Evolutionary conservation across 2,329 filamentous ascomycete genomes (phyloP).

Genomic region (Polychaeton citri): DNA sequence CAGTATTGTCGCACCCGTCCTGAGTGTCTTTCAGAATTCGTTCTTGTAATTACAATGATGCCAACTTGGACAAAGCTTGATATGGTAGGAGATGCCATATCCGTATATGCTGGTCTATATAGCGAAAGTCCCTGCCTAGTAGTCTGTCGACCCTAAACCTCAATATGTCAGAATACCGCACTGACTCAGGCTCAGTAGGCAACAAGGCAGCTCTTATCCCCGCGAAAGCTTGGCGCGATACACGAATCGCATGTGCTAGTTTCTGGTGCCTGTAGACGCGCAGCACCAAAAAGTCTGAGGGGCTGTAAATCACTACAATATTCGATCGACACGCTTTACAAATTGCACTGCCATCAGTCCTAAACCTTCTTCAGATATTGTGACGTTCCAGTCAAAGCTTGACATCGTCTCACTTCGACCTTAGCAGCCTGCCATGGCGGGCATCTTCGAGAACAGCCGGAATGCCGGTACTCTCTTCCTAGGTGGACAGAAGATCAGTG

Average conservation of each 20-base stretch:
- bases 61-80: too few species aligned
- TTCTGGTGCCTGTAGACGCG: background rate
- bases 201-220: too few species aligned
- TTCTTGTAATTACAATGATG: too few species aligned
- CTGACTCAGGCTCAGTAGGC: too few species aligned
- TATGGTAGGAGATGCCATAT: too few species aligned
- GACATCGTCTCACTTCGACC: background rate
- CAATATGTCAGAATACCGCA: too few species aligned
- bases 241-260: background rate
- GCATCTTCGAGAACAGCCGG: conserved; percentile 89
- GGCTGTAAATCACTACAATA: too few species aligned
- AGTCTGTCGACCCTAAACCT: too few species aligned
- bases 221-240: background rate
- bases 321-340: background rate
- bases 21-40: too few species aligned
- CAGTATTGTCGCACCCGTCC: too few species aligned
- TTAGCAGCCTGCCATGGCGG: conserved; percentile 51
- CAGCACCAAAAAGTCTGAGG: background rate
- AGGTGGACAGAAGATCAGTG: conserved; percentile 93
- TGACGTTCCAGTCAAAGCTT: background rate
- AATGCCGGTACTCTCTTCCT: conserved; percentile 91
- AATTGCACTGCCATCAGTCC: background rate
- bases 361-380: background rate
- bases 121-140: too few species aligned
- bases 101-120: too few species aligned